Evolutionary conservation across 495 filamentous ascomycete species (phyloP).

Genomic region (Hypoxylon lienhwacheense): DNA sequence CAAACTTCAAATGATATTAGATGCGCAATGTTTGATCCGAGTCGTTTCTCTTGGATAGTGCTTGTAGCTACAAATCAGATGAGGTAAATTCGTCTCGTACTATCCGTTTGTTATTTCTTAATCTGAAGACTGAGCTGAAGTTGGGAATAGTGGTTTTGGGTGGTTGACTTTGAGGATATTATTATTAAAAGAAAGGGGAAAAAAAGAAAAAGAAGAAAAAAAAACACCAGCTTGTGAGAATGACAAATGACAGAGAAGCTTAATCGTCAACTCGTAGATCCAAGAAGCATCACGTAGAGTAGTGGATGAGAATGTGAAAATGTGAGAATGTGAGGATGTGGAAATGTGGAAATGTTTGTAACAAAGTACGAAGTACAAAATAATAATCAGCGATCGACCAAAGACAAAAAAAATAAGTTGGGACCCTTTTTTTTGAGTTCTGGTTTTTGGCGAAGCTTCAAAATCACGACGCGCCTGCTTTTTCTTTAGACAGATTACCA

Average conservation of each 20-base stretch:
- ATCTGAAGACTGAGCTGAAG: no score
- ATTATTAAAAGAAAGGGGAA: slow-evolving; percentile 5
- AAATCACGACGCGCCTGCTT: slow-evolving; percentile 35
- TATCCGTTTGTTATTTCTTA: no score
- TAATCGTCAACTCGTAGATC: slow-evolving; percentile 18
- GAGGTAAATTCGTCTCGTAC: no score
- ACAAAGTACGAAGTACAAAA: slow-evolving; percentile 1
- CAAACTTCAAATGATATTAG: background rate
- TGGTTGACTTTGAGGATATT: slow-evolving; percentile 9
- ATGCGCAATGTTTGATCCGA: no score
- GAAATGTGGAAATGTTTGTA: background rate
- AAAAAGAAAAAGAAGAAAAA: background rate
- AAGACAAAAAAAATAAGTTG: no score
- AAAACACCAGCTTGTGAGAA: background rate
- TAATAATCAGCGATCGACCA: slow-evolving; percentile 1
- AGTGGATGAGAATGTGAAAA: no score
- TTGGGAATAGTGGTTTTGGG: no score
- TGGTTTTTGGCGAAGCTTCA: slow-evolving; percentile 30
- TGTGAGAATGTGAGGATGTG: no score
- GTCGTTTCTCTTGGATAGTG: no score
- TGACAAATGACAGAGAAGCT: background rate
- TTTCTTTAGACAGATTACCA: slow-evolving; percentile 30
- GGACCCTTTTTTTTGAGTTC: no score
- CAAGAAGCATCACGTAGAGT: slow-evolving; percentile 17
- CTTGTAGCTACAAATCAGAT: no score